These are phyloP conservation scores for Microcos paniculata DNA, from an alignment of 345 rosid genomes.

Conservation along the genomic window DNA sequence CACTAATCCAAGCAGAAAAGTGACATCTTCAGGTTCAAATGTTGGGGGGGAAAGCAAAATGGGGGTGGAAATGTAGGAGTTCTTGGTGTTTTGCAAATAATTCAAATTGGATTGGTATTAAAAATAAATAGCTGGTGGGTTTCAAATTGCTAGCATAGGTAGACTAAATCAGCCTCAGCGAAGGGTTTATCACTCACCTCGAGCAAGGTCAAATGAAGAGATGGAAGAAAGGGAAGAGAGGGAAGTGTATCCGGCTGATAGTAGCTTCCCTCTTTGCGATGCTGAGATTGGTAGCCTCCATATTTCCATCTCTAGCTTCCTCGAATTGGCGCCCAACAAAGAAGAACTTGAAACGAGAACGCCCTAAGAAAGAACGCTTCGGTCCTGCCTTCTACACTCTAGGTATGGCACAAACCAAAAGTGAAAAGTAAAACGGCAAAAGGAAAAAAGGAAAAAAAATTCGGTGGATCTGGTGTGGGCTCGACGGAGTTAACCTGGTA, in stretches of 20 bases:
- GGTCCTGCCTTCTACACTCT: too few species aligned
- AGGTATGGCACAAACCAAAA: too few species aligned
- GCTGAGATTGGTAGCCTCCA: slow-evolving; percentile 64
- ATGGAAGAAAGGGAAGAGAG: slow-evolving; percentile 53
- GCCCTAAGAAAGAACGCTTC: background rate
- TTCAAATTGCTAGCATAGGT: background rate
- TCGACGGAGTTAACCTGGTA: background rate
- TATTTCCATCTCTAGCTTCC: slow-evolving; percentile 46
- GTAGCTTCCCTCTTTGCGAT: slow-evolving; percentile 63
- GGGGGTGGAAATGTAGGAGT: background rate
- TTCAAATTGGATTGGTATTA: slow-evolving; percentile 15
- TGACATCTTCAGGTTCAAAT: background rate
- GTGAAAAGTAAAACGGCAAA: too few species aligned
- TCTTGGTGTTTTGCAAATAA: background rate
- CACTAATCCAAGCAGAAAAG: background rate
- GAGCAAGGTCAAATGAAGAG: slow-evolving; percentile 56
- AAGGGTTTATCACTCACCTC: slow-evolving; percentile 45
- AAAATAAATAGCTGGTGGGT: slow-evolving; percentile 31
- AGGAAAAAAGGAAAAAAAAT: too few species aligned
- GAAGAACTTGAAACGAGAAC: background rate
- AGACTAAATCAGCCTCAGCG: background rate
- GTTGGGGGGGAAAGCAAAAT: background rate
- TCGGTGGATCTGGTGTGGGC: background rate
- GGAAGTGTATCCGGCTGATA: slow-evolving; percentile 63
- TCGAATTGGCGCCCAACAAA: background rate